A percentile compares a stretch with the other conserved stretches of the same genome.
Conservation (phyloP, 768 basidiomycete genomes). For the Amanita inopinata region DNA sequence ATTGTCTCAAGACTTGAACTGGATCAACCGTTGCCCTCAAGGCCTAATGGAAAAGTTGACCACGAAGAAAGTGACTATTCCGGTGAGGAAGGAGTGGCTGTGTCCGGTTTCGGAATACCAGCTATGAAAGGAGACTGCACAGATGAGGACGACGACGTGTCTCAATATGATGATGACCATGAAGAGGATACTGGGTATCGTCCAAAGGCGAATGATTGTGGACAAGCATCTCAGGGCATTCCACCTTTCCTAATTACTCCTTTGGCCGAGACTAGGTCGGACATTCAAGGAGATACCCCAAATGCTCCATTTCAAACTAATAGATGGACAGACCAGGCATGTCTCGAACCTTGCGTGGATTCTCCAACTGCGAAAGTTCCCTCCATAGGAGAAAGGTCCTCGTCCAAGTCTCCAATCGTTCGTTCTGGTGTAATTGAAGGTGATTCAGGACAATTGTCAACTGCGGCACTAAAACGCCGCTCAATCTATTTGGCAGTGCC, state of each 20-base stretch:
- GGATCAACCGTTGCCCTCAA: neutral
- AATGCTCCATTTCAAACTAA: neutral
- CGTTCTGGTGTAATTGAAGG: slow-evolving; percentile 13
- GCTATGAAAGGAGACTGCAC: neutral
- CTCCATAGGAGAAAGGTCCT: slow-evolving; percentile 8
- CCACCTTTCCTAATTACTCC: too few species aligned
- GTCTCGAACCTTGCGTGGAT: neutral
- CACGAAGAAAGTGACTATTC: slow-evolving; percentile 23
- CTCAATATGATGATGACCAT: slow-evolving; percentile 19
- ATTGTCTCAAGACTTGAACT: slow-evolving; percentile 25
- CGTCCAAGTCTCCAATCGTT: slow-evolving; percentile 23
- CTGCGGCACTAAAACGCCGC: slow-evolving; percentile 19
- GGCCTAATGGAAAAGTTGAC: slow-evolving; percentile 6
- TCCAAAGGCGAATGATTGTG: neutral
- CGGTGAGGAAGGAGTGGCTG: slow-evolving; percentile 26
- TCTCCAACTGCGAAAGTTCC: neutral
- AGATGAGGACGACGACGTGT: slow-evolving; percentile 9
- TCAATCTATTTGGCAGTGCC: slow-evolving; percentile 18
- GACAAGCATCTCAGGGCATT: neutral
- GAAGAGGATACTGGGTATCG: slow-evolving; percentile 16
- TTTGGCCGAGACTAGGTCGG: too few species aligned
- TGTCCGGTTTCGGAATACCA: slow-evolving; percentile 19
- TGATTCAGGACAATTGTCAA: slow-evolving; percentile 9
- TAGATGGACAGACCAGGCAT: neutral
- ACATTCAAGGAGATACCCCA: too few species aligned